phyloP scores from a whole-genome alignment of 345 rosid species.

The Erodium maritimum region DNA sequence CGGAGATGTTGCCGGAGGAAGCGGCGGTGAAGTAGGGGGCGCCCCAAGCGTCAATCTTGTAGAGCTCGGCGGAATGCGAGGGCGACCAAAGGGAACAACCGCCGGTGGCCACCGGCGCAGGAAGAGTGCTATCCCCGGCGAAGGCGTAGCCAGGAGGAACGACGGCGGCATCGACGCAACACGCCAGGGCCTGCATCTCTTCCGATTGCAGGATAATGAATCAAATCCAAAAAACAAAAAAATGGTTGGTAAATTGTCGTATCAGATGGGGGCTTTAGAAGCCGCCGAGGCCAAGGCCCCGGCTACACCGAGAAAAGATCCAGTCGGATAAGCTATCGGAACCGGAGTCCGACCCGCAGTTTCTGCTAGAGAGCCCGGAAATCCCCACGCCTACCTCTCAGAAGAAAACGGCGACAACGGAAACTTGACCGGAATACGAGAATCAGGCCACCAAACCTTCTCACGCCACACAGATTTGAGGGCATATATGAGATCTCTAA shows the following conservation, averaged over 20 bases:
- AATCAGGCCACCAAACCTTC: slow-evolving; percentile 11
- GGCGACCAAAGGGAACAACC: slow-evolving; percentile 52
- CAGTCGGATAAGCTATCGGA: slow-evolving; percentile 34
- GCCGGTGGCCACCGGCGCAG: slow-evolving; percentile 14
- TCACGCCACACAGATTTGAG: slow-evolving; percentile 29
- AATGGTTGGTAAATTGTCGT: no score
- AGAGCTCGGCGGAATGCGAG: slow-evolving; percentile 50
- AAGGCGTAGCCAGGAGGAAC: slow-evolving; percentile 55
- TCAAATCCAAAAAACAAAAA: neutral
- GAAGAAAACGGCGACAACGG: no score
- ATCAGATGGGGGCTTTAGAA: slow-evolving; percentile 95
- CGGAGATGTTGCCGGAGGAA: slow-evolving; percentile 55
- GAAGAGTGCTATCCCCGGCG: slow-evolving; percentile 42
- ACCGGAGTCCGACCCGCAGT: slow-evolving; percentile 19
- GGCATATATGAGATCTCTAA: neutral
- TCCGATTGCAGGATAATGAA: slow-evolving; percentile 18
- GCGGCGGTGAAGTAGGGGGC: slow-evolving; percentile 76
- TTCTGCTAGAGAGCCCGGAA: slow-evolving; percentile 8
- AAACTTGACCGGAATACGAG: neutral
- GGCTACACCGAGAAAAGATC: slow-evolving; percentile 97
- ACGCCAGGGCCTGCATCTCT: slow-evolving; percentile 84
- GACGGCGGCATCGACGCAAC: slow-evolving; percentile 66
- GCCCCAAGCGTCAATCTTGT: slow-evolving; percentile 73
- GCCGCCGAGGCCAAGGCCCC: slow-evolving; percentile 99
- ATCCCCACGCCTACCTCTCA: slow-evolving; percentile 1